Evolutionary conservation across 2,329 filamentous ascomycete species (phyloP), one percentile per base, ranked within the genome.

Genomic region (Lachnellula cervina): DNA sequence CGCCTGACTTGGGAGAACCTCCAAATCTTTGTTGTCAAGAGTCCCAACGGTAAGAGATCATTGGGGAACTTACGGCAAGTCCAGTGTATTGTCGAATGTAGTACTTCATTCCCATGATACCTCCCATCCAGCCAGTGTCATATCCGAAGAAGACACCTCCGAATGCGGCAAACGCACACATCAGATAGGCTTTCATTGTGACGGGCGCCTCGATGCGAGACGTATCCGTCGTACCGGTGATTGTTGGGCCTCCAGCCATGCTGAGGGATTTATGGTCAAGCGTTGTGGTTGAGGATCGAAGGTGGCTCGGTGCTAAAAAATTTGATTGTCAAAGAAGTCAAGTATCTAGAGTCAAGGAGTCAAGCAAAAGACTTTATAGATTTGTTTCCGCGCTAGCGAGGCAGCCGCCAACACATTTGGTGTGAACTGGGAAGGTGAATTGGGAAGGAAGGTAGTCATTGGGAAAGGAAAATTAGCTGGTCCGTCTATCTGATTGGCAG

Each of bases 111-210:
- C 75, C 70, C 60, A 67, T 62, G 8, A 67, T 63, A 69, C 83
- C 83, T 69, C 82, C 84, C 76, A 89, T 88, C 74, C 88, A 88
- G 64, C 87, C 88, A 44, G 86, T 88, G 67, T 90, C 88, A 72
- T 88, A 91, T 49, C 88, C 88, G 73, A 70, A 70, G 63, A 68
- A 64, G 56, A 67, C 65, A 72, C 82, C 85, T 66, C 85, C 85
- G 59, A 88, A 87, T 38, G 84, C 83, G 58, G 85, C 85, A 61
- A 88, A 88, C 61, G 82, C 84, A 71, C 84, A 88, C 68, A 88
- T 80, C 50, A 86, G 59, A 71, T 88, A 88, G 54, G 84, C 84
- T 76, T 85, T 84, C 72, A 81, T 73, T 62, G 84, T 88, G 64
- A 88, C 80, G 63, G 85, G 84, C 13, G 85, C 84, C 76, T 88